Evolutionary conservation across 1,284 basidiomycete genomes (phyloP).

Genomic region (Melanopsichium pennsylvanicum): DNA sequence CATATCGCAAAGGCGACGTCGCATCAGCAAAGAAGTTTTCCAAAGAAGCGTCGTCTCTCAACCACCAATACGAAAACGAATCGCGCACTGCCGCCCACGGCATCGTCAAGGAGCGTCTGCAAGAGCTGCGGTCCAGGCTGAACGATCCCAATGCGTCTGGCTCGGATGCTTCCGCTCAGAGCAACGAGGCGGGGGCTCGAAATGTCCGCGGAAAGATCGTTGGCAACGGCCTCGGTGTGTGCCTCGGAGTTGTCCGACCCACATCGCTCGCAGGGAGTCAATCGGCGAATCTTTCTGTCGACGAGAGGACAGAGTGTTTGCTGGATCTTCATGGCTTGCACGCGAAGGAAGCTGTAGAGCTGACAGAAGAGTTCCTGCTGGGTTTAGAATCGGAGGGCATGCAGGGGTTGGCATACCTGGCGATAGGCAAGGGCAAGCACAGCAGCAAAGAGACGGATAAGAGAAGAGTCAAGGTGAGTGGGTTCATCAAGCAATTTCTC

Average conservation of each 20-base stretch:
- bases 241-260: slow-evolving; percentile 54
- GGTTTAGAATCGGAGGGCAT: slow-evolving; percentile 83
- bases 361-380: slow-evolving; percentile 85
- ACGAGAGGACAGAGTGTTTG: slow-evolving; percentile 73
- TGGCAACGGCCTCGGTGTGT: slow-evolving; percentile 74
- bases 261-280: slow-evolving; percentile 17
- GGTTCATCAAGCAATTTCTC: slow-evolving; percentile 85
- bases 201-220: slow-evolving; percentile 77
- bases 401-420: slow-evolving; percentile 75
- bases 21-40: slow-evolving; percentile 92
- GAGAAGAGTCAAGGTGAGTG: slow-evolving; percentile 81
- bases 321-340: slow-evolving; percentile 72
- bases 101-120: slow-evolving; percentile 77
- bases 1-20: slow-evolving; percentile 91
- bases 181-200: slow-evolving; percentile 83
- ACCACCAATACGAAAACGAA: slow-evolving; percentile 88
- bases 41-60: slow-evolving; percentile 89
- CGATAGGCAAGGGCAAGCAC: slow-evolving; percentile 95
- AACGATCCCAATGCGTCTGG: slow-evolving; percentile 67
- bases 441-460: slow-evolving; percentile 82
- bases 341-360: slow-evolving; percentile 87
- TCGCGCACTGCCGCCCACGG: slow-evolving; percentile 79
- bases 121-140: slow-evolving; percentile 79
- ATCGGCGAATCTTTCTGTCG: slow-evolving; percentile 71
- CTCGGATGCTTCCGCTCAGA: slow-evolving; percentile 66